Evolutionary conservation across 2,329 filamentous ascomycete genomes (phyloP), one percentile per base, ranked within the genome.

Genomic region (Cytospora mali): DNA sequence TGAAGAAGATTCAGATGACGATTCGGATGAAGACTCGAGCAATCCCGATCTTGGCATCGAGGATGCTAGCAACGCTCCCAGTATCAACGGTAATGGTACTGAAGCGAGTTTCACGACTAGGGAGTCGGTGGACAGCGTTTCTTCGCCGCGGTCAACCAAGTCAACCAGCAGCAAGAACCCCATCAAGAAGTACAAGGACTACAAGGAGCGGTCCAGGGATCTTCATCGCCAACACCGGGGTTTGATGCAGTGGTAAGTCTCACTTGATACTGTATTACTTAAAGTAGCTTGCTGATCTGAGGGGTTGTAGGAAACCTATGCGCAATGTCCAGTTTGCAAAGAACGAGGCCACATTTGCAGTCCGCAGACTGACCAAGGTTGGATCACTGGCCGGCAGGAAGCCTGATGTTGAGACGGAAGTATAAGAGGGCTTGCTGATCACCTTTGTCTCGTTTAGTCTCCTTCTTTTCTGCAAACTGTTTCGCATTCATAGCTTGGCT

Each of bases 151-250:
- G n/a, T 46, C 42, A 46, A 46, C 42, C 13, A 65, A 54, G 60
- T 49, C 55, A 58, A 70, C 68, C 35, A 72, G 72, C 61, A 78
- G 76, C 69, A 82, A 78, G 69, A 85, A 85, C 67, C 85, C 85
- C 0, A 75, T 86, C 64, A 80, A 80, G 68, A 79, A 82, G 68
- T 80, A 83, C 71, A 87, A 87, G 72, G 83, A 88, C 25, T 86
- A 89, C 73, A 87, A 86, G 69, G 80, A 81, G 62, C 83, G 87
- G 66, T 92, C 88, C 72, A 86, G 89, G 66, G 87, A 90, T 52
- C 81, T 97, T 73, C 89, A 93, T 73, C 85, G 93, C 0, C 92
- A 93, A 77, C 93, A 97, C 69, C 84, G 93, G 13, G 94, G 94
- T 0, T 71, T 97, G 72, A 96, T 97, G 92, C 94, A 98, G 75